Base-by-base conservation (phyloP, 805 yeast species). In the Metschnikowia cubensis region DNA sequence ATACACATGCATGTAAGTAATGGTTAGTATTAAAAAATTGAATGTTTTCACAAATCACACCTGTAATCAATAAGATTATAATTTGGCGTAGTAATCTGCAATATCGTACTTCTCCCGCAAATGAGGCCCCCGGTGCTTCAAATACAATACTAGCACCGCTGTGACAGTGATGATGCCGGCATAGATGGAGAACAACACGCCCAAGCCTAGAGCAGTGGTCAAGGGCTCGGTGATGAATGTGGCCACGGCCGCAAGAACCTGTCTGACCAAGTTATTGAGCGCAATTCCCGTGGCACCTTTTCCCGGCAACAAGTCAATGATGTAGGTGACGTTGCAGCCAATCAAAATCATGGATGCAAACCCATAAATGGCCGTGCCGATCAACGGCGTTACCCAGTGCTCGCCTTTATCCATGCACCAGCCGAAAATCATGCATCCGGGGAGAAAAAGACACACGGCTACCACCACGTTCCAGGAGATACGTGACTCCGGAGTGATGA, bases 231-330 rank as follows among this genome's bases (percentile, higher is more conserved):
- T 80, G 7, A 84, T 74, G 63, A 89, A 89, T 1, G 90, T 82
- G 10, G 89, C 91, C 1, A 76, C 73, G 0, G 95, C 88, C 0
- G 96, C 96, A 51, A 86, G 69, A 1, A 81, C 69, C 74, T 83
- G 86, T 58, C 96, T 75, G 17, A 85, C 73, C 49, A 89, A 75
- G 61, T 89, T 89, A 60, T 87, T 89, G 45, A 89, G 65, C 0
- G 96, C 96, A 44, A 89, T 87, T 0, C 95, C 96, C 0, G 96
- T 86, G 13, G 96, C 91, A 38, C 96, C 95, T 59, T 84, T 77
- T 0, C 96, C 95, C 0, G 96, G 96, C 41, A 89, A 73, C 1
- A 89, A 81, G 61, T 89, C 96, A 1, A 89, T 90, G 50, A 89
- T 69, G 60, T 88, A 89, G 0, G 96, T 88, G 2, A 85, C 80